These are phyloP conservation scores for Venturia oleaginea DNA, from an alignment of 2,329 filamentous ascomycete genomes.

Conservation along the genomic window DNA sequence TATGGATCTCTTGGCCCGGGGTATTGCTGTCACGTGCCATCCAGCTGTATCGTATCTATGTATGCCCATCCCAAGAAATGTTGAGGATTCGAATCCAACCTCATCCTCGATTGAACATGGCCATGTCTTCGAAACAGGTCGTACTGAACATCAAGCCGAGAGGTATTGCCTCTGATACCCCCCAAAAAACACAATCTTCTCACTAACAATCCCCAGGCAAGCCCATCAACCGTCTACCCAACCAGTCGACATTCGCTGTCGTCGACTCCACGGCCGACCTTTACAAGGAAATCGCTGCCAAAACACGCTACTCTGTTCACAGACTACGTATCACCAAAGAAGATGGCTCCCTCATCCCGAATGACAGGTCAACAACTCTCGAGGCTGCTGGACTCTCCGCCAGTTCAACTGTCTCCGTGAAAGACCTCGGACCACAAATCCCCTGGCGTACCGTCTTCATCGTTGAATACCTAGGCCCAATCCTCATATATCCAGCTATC, in stretches of 20 bases:
- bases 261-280: slow-evolving; percentile 46
- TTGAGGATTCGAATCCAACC: neutral
- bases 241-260: slow-evolving; percentile 43
- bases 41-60: neutral
- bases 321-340: slow-evolving; percentile 56
- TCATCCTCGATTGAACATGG: neutral
- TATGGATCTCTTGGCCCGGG: too few species aligned
- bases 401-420: slow-evolving; percentile 64
- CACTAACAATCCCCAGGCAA: slow-evolving; percentile 38
- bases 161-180: slow-evolving; percentile 25
- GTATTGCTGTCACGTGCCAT: neutral
- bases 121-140: slow-evolving; percentile 35
- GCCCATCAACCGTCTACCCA: slow-evolving; percentile 52
- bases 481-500: slow-evolving; percentile 75
- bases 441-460: slow-evolving; percentile 90
- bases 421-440: slow-evolving; percentile 87
- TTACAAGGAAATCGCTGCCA: slow-evolving; percentile 47
- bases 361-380: slow-evolving; percentile 43
- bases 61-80: neutral
- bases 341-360: slow-evolving; percentile 50
- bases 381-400: slow-evolving; percentile 48
- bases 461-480: slow-evolving; percentile 87
- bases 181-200: too few species aligned
- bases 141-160: slow-evolving; percentile 37
- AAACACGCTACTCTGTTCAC: slow-evolving; percentile 47